Evolutionary conservation across 2,329 filamentous ascomycete genomes (phyloP), one percentile per base, ranked within the genome.

Genomic region (Coniochaeta sp.): DNA sequence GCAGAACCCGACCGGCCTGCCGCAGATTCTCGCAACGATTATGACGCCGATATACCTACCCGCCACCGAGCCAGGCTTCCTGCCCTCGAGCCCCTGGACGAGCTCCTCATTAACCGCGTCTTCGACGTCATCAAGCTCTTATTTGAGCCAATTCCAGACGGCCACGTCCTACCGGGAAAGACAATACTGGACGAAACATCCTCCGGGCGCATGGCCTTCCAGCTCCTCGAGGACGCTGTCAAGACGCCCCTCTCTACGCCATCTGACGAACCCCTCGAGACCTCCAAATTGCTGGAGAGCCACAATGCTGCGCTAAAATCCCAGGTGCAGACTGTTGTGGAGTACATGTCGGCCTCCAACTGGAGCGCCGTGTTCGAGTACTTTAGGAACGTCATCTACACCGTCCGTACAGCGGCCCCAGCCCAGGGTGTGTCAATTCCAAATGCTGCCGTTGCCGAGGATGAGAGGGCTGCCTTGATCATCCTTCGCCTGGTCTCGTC

Each of bases 341-440:
- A 86, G 62, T 87, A 81, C 57, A 67, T 84, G 53, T 85, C 81
- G 13, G 83, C 81, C 7, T 81, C 81, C 2, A 86, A 77, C 59
- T 87, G 84, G 84, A 58, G 71, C 27, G 66, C 73, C 33, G 75
- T 80, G 3, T 80, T 85, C 51, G 79, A 83, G 47, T 81, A 82
- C 58, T 67, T 85, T 51, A 75, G 76, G 53, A 71, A 65, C 56
- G 69, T 76, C 46, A 69, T 82, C 30, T 77, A 79, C 58, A 70
- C 66, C 45, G 72, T 80, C 51, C 73, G 79, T 27, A 74, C 71
- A 20, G 65, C 70, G 2, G 61, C 67, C 12, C 66, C 72, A 3
- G 56, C 65, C 1, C 74, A 76, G 49, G 63, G 66, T 20, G 64
- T 64, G 10, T 53, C 68, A 7, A 64, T 70, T 6, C 69, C 71